Evolutionary conservation across 2,329 filamentous ascomycete genomes (phyloP), one percentile per base, ranked within the genome.

Genomic region (Scedosporium aurantiacum): DNA sequence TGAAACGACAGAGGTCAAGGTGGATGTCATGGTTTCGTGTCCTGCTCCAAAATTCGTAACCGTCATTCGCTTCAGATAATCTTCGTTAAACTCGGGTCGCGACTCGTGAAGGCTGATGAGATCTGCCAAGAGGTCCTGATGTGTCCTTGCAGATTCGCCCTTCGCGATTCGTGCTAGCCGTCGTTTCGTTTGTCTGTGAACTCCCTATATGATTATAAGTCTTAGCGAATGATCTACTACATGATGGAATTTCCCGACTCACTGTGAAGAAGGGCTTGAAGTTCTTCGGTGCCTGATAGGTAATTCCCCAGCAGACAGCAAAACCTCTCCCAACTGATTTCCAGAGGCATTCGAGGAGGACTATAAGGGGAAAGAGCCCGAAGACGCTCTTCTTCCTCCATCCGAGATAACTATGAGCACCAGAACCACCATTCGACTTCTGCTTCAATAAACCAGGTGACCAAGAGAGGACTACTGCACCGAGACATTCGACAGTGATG

Each of bases 31-130:
- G 0, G 80, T 82, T 65, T 82, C 80, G 63, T 82, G 80, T 0
- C 80, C 80, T 1, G 80, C 80, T 10, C 80, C 80, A 64, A 82
- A 82, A 64, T 82, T 82, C 1, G 80, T 82, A 2, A 81, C 72
- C 2, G 78, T 78, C 72, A 82, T 78, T 28, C 79, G 77, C 2
- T 76, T 75, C 8, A 82, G 72, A 60, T 82, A 82, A 0, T 66
- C 68, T 27, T 78, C 74, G 0, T 67, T 77, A 62, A 82, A 82
- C 5, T 75, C 75, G 0, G 78, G 75, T 21, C 74, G 76, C 4
- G 74, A 69, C 14, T 70, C 69, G 65, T 81, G 76, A 0, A 82
- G 69, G 25, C 72, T 69, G 14, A 82, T 75, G 1, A 82, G 65
- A 62, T 82, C 79, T 2, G 70, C 66, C 0, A 81, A 68, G 0